These are phyloP conservation scores for Alternaria sp. DNA, from an alignment of 2,329 filamentous ascomycete genomes.

Conservation along the genomic window DNA sequence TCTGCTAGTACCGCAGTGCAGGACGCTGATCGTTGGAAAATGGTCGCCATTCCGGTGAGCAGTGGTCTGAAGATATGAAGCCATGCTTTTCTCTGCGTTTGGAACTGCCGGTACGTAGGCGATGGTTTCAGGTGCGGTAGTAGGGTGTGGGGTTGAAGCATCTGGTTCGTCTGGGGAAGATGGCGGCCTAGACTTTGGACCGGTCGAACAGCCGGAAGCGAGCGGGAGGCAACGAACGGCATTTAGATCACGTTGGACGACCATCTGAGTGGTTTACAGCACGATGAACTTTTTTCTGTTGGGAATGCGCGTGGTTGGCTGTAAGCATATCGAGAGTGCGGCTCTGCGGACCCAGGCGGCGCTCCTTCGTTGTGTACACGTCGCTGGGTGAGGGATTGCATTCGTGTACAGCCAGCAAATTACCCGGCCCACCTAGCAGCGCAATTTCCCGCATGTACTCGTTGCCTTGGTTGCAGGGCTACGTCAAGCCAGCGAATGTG, in stretches of 20 bases:
- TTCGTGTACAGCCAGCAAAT: slow-evolving; percentile 5
- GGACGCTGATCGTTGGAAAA: not conserved
- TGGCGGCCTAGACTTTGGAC: slow-evolving; percentile 6
- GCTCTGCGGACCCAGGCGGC: slow-evolving; percentile 17
- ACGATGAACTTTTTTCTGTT: slow-evolving; percentile 15
- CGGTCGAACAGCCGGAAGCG: slow-evolving; percentile 9
- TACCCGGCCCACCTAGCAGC: slow-evolving; percentile 9
- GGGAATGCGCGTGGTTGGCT: slow-evolving; percentile 14
- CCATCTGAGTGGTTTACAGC: slow-evolving; percentile 10
- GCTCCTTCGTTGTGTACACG: not conserved
- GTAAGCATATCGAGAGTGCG: slow-evolving; percentile 7
- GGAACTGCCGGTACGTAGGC: slow-evolving; percentile 10
- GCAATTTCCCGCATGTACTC: slow-evolving; percentile 12
- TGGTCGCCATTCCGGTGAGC: not conserved
- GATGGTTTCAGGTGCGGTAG: slow-evolving; percentile 17
- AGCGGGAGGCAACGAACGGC: slow-evolving; percentile 17
- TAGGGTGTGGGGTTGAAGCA: slow-evolving; percentile 17
- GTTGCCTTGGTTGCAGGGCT: slow-evolving; percentile 1
- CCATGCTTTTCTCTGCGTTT: slow-evolving; percentile 12
- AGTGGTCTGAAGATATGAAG: not conserved
- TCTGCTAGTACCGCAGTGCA: not conserved
- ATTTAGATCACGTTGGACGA: slow-evolving; percentile 1
- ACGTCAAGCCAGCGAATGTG: slow-evolving; percentile 10
- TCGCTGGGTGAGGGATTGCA: not conserved
- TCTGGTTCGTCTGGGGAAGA: slow-evolving; percentile 24